phyloP scores from a whole-genome alignment of 2,329 filamentous ascomycete genomes.

The Penicillium oxalicum region DNA sequence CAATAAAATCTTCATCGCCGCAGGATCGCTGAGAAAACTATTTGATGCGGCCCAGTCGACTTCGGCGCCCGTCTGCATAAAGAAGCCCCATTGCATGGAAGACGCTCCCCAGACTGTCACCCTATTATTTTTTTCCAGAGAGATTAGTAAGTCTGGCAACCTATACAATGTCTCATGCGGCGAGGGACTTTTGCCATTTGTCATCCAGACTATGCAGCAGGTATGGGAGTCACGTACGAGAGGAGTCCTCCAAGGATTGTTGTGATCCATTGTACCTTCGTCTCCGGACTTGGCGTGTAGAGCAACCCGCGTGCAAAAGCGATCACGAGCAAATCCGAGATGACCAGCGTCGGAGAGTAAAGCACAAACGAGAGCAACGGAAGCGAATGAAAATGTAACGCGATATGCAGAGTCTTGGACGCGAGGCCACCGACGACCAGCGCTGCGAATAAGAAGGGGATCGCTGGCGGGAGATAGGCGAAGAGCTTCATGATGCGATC shows the following conservation, averaged over 20 bases:
- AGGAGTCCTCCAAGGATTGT: slow-evolving; percentile 22
- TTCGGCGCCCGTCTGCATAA: slow-evolving; percentile 36
- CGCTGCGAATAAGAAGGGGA: slow-evolving; percentile 25
- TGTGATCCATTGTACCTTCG: slow-evolving; percentile 20
- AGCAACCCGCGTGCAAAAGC: slow-evolving; percentile 25
- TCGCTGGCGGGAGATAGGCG: slow-evolving; percentile 15
- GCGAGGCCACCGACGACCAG: slow-evolving; percentile 29
- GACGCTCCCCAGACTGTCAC: slow-evolving; percentile 19
- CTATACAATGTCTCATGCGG: background rate
- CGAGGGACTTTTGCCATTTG: background rate
- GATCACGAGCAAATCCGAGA: slow-evolving; percentile 32
- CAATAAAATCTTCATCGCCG: slow-evolving; percentile 34
- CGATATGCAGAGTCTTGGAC: slow-evolving; percentile 31
- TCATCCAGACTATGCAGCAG: background rate
- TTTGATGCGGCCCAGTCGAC: slow-evolving; percentile 34
- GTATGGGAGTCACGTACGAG: slow-evolving; percentile 20
- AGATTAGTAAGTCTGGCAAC: background rate
- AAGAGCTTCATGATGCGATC: slow-evolving; percentile 18
- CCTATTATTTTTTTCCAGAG: background rate
- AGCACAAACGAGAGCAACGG: slow-evolving; percentile 30
- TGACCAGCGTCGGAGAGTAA: slow-evolving; percentile 36
- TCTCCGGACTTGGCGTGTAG: slow-evolving; percentile 17
- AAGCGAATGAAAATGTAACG: slow-evolving; percentile 28
- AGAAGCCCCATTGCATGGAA: slow-evolving; percentile 36
- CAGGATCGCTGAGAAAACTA: slow-evolving; percentile 33